A percentile compares a stretch with the other conserved stretches of the same genome.
These are phyloP conservation scores for Sporobolomyces phaffii DNA, from an alignment of 768 basidiomycete species.

Conservation along the genomic window DNA sequence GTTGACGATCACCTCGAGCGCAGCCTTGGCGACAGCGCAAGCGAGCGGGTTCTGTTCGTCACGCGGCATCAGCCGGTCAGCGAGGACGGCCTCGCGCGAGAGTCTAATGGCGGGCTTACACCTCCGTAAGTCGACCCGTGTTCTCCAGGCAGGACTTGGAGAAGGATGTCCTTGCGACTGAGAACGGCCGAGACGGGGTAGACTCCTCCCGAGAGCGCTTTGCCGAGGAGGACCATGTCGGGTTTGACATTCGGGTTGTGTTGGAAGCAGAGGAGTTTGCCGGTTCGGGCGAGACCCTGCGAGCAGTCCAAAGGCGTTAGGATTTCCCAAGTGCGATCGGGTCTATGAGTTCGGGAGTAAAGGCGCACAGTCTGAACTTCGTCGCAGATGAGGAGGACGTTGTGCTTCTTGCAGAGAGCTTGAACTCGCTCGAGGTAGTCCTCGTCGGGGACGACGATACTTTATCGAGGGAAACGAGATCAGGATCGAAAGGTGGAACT, in stretches of 20 bases:
- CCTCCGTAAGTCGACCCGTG: conserved; percentile 96
- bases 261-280: conserved; percentile 82
- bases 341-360: neutral
- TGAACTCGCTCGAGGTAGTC: conserved; percentile 76
- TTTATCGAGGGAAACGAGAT: conserved; percentile 44
- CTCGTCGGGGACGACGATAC: conserved; percentile 82
- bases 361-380: conserved; percentile 84
- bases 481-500: too few species aligned
- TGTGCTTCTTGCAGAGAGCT: conserved; percentile 81
- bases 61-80: conserved; percentile 6
- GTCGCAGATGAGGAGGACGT: conserved; percentile 89
- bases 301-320: neutral
- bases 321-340: neutral
- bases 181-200: conserved; percentile 96
- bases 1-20: conserved; percentile 80
- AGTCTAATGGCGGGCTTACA: too few species aligned
- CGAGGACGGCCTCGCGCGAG: too few species aligned
- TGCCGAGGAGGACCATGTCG: conserved; percentile 87
- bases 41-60: conserved; percentile 77
- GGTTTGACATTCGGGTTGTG: conserved; percentile 74
- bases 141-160: conserved; percentile 88
- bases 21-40: conserved; percentile 91
- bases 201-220: conserved; percentile 93
- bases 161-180: conserved; percentile 84
- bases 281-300: conserved; percentile 83